These are phyloP conservation scores for Globisporangium okanoganense DNA, from an alignment of 352 stramenopile genomes.

Conservation along the genomic window DNA sequence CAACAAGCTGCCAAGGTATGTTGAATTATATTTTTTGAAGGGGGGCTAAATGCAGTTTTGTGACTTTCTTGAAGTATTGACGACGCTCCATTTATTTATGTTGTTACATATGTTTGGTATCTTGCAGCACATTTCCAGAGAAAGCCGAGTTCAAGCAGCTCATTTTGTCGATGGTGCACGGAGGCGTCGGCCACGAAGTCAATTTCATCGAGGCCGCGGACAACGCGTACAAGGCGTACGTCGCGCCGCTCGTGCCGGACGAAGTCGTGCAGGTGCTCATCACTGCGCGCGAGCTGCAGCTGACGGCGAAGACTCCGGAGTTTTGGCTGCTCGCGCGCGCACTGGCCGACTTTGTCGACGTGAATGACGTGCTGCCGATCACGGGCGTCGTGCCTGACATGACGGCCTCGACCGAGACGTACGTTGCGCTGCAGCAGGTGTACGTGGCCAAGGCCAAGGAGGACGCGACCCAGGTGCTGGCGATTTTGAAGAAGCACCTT, in stretches of 20 bases:
- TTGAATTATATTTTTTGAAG: neutral
- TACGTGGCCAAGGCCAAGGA: slow-evolving; percentile 90
- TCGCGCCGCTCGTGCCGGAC: slow-evolving; percentile 65
- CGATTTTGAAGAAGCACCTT: slow-evolving; percentile 32
- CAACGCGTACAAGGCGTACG: slow-evolving; percentile 93
- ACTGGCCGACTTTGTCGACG: slow-evolving; percentile 73
- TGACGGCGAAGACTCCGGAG: slow-evolving; percentile 40
- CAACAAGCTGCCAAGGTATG: slow-evolving; percentile 40
- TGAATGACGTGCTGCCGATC: slow-evolving; percentile 75
- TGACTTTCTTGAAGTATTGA: too few relatives aligned
- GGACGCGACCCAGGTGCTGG: slow-evolving; percentile 45
- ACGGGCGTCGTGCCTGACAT: slow-evolving; percentile 96
- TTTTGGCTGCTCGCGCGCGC: slow-evolving; percentile 83
- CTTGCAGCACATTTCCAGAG: slow-evolving; percentile 62
- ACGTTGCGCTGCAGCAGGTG: slow-evolving; percentile 92
- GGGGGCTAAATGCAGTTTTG: too few relatives aligned
- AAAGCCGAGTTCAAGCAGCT: slow-evolving; percentile 89
- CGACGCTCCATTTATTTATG: neutral
- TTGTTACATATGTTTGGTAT: neutral
- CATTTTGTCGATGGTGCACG: slow-evolving; percentile 58
- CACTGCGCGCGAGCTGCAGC: slow-evolving; percentile 26
- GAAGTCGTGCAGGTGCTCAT: slow-evolving; percentile 72
- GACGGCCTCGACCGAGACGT: slow-evolving; percentile 93
- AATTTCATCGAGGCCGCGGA: slow-evolving; percentile 95
- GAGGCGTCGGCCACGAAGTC: slow-evolving; percentile 74